Evolutionary conservation across 768 basidiomycete species (phyloP).

Genomic region (Hebeloma cylindrosporum): DNA sequence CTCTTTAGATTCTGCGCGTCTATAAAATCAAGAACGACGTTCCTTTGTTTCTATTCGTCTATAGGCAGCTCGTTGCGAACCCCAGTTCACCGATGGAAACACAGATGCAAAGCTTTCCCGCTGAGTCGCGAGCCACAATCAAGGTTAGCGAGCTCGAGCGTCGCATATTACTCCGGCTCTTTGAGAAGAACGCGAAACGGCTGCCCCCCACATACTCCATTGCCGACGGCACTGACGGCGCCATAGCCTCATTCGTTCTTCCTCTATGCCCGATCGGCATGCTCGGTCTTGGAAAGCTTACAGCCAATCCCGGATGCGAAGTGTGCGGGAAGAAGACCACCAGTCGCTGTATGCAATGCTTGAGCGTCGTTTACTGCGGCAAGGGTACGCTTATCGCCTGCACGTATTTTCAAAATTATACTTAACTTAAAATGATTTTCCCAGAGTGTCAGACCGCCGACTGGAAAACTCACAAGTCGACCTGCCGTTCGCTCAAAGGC

Average conservation of each 20-base stretch:
- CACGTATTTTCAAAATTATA: neutral
- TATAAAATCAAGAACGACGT: constrained; percentile 20
- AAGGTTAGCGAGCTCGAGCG: constrained; percentile 34
- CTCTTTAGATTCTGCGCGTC: constrained; percentile 25
- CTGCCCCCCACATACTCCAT: constrained; percentile 20
- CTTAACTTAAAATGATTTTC: neutral
- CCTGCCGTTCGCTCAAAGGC: constrained; percentile 39
- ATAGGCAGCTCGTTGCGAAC: constrained; percentile 24
- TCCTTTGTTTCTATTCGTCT: constrained; percentile 28
- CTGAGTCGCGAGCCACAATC: constrained; percentile 3
- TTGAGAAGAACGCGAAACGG: constrained; percentile 32
- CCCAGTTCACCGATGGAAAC: constrained; percentile 14
- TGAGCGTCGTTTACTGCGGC: constrained; percentile 37
- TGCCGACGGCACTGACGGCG: constrained; percentile 12
- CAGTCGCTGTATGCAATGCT: constrained; percentile 37
- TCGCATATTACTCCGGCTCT: constrained; percentile 31
- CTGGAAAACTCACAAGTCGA: constrained; percentile 39
- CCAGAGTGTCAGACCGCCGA: constrained; percentile 41
- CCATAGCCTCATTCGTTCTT: constrained; percentile 35
- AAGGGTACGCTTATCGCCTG: constrained; percentile 26
- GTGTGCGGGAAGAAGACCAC: constrained; percentile 37
- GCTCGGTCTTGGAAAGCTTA: constrained; percentile 37
- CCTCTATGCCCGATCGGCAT: constrained; percentile 37
- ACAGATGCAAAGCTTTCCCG: constrained; percentile 10
- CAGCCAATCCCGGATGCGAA: constrained; percentile 35